These are phyloP conservation scores for Aureoboletus auriporus DNA, from an alignment of 768 basidiomycete genomes.

Conservation along the genomic window DNA sequence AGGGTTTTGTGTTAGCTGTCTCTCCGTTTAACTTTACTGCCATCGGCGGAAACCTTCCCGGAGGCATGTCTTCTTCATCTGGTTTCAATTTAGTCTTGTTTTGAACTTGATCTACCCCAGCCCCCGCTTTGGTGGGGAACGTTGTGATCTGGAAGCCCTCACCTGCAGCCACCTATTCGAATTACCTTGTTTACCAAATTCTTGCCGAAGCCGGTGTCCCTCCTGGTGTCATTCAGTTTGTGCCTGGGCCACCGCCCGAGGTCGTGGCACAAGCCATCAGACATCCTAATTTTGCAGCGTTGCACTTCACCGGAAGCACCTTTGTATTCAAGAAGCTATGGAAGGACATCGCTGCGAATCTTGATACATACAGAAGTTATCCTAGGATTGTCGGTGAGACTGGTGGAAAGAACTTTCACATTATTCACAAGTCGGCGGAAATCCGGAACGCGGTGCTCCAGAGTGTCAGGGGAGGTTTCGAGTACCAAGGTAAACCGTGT, in stretches of 20 bases:
- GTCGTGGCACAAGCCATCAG: slow-evolving; percentile 82
- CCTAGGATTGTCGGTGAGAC: slow-evolving; percentile 98
- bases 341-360: slow-evolving; percentile 89
- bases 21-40: slow-evolving; percentile 99
- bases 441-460: slow-evolving; percentile 88
- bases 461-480: slow-evolving; percentile 83
- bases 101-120: slow-evolving; percentile 32
- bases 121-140: slow-evolving; percentile 92
- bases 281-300: slow-evolving; percentile 75
- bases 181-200: slow-evolving; percentile 89
- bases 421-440: slow-evolving; percentile 86
- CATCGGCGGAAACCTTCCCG: slow-evolving; percentile 93
- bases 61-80: slow-evolving; percentile 36
- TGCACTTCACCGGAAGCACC: slow-evolving; percentile 97
- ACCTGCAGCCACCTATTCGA: slow-evolving; percentile 91
- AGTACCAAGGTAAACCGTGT: slow-evolving; percentile 74
- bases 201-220: slow-evolving; percentile 93
- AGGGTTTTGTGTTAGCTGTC: slow-evolving; percentile 96
- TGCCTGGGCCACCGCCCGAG: slow-evolving; percentile 83
- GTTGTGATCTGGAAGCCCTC: slow-evolving; percentile 97
- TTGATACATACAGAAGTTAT: slow-evolving; percentile 85
- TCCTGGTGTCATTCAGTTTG: slow-evolving; percentile 93
- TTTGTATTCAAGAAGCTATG: slow-evolving; percentile 92
- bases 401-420: slow-evolving; percentile 97
- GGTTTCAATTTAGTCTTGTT: neutral